Evolutionary conservation across 164 flowering plant species (phyloP), one percentile per base, ranked within the genome.

Genomic region (Pachysandra terminalis): DNA sequence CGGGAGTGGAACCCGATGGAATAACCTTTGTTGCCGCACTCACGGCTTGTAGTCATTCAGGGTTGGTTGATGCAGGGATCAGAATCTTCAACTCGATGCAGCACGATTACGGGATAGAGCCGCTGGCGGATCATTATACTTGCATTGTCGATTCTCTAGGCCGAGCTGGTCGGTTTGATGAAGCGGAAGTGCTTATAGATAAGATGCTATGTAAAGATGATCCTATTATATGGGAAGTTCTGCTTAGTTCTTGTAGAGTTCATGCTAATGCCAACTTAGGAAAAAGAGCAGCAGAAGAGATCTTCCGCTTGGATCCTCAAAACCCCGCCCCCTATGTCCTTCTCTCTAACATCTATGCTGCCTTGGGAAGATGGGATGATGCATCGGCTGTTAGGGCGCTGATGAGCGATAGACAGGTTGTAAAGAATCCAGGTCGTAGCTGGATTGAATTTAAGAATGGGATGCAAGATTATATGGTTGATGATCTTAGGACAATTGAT

Each of bases 21-120:
- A 78, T 89, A 67, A 90, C 98, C 16, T 88, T 89, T 71, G 72
- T 87, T 48, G 80, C 90, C 60, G 88, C 87, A 71, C 77, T 89
- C 40, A 84, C 94, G 40, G 96, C 90, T 35, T 90, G 98, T 72
- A 93, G 92, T 76, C 98, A 88, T 77, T 78, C 90, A 14, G 98
- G 90, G 64, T 69, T 89, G 79, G 87, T 83, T 53, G 94, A 89
- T 74, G 67, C 15, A 58, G 96, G 86, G 19, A 58, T 90, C 51
- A 75, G 73, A 48, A 81, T 89, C 71, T 83, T 93, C 67, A 75
- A 87, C 52, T 81, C 89, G 32, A 90, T 93, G 92, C 70, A 75
- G 68, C 64, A 61, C 54, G 81, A 83, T 24, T 81, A 84, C 71
- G 81, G 80, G 23, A 63, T 88, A 9, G 78, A 84, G 45, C 94